These are phyloP conservation scores for Trichophyton simii DNA, from an alignment of 2,329 filamentous ascomycete species.

Conservation along the genomic window DNA sequence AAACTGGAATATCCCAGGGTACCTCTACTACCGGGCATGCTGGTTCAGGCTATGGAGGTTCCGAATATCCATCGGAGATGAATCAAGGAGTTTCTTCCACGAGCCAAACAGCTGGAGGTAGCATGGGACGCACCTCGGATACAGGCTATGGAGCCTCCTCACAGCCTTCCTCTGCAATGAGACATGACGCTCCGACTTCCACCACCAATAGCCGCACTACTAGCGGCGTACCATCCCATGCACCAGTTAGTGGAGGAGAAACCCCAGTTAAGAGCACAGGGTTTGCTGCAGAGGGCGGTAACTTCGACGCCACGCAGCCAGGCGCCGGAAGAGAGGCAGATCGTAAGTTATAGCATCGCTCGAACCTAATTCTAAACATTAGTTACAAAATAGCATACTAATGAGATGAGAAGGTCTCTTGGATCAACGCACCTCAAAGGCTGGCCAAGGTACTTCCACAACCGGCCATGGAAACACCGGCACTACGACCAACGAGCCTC, in stretches of 20 bases:
- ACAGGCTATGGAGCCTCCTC: background rate
- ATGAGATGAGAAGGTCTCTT: conserved; percentile 7
- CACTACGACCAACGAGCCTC: background rate
- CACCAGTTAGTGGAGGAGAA: conserved; percentile 17
- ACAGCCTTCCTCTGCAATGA: background rate
- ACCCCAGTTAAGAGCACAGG: conserved; percentile 47
- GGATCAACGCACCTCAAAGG: conserved; percentile 5
- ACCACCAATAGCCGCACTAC: background rate
- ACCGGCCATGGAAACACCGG: background rate
- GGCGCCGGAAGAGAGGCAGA: conserved; percentile 57
- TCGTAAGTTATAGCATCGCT: conserved; percentile 33
- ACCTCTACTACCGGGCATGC: background rate
- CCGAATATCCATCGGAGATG: background rate
- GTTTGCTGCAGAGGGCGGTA: conserved; percentile 49
- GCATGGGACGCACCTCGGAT: background rate
- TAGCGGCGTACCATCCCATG: background rate
- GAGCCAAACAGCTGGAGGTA: background rate
- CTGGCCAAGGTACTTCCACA: background rate
- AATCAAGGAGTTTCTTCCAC: background rate
- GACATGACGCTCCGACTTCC: background rate
- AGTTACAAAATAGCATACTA: background rate
- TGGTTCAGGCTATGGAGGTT: background rate
- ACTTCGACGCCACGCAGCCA: conserved; percentile 33
- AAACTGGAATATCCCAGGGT: background rate
- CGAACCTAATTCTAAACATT: background rate